Evolutionary conservation across 1,139 yeast species (phyloP), one percentile per base, ranked within the genome.

Genomic region (Maudiozyma humilis): DNA sequence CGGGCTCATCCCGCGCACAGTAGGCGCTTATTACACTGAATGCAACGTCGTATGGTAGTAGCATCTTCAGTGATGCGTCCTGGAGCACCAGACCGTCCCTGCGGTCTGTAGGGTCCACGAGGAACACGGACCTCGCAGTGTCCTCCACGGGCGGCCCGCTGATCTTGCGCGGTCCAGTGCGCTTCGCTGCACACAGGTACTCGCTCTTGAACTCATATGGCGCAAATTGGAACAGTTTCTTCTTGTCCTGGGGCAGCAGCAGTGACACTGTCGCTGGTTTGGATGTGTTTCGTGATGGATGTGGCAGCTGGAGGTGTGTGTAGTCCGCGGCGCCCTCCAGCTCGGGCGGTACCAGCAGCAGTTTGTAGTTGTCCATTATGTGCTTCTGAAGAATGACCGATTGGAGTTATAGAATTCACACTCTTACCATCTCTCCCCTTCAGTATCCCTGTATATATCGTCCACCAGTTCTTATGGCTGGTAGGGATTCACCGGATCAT

Each of bases 41-140:
- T 2, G 56, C 44, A 2, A 72, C 42, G 50, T 77, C 75, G 57
- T 70, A 76, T 38, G 61, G 64, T 2, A 74, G 63, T 4, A 73
- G 62, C 3, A 71, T 63, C 27, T 72, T 58, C 17, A 78, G 52
- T 37, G 64, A 66, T 13, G 75, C 69, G 3, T 47, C 41, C 8
- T 57, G 54, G 16, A 55, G 33, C 2, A 62, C 51, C 30, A 55
- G 53, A 7, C 61, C 60, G 39, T 67, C 68, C 13, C 49, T 40
- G 16, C 56, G 43, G 8, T 57, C 47, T 0, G 49, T 43, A 2
- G 54, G 52, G 29, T 67, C 54, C 32, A 65, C 63, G 42, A 72
- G 57, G 18, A 65, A 54, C 2, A 71, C 47, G 1, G 67, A 66
- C 42, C 60, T 64, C 20, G 63, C 45, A 1, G 68, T 60, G 39